Base-by-base conservation (phyloP, 805 yeast species). In the Candida andamanensis region DNA sequence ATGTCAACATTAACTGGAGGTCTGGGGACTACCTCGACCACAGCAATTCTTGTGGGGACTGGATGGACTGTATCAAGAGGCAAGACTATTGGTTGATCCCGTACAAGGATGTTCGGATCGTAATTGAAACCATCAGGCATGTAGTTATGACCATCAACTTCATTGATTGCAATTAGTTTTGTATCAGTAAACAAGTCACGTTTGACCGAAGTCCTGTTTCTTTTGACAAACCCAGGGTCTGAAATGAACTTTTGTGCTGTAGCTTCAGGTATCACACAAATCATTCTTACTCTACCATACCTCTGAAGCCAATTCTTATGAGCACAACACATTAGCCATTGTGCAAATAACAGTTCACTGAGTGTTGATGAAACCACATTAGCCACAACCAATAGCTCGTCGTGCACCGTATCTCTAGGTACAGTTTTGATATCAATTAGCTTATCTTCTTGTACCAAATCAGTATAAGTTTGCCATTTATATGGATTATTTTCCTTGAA, bases 231-330 rank as follows among this genome's bases (percentile, higher is more conserved):
- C 1, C 74, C 73, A 1, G 76, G 65, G 0, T 67, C 68, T 0
- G 90, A 76, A 28, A 82, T 49, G 21, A 85, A 63, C 51, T 84
- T 54, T 15, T 36, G 45, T 4, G 67, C 67, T 1, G 84, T 76
- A 0, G 61, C 31, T 5, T 78, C 74, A 3, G 78, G 76, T 14
- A 80, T 63, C 77, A 89, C 75, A 11, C 82, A 56, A 15, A 89
- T 58, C 78, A 85, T 74, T 40, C 85, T 67, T 2, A 87, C 89
- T 29, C 81, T 69, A 6, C 95, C 71, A 54, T 70, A 82, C 43
- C 67, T 63, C 40, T 78, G 80, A 6, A 85, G 52, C 95, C 95
- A 85, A 47, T 82, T 83, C 29, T 70, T 63, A 49, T 79, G 69
- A 0, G 73, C 78, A 17, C 79, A 60, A 54, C 94, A 82, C 38